A percentile compares a stretch with the other conserved stretches of the same genome.
Conservation (phyloP, 768 basidiomycete genomes). For the Naganishia vaughanmartiniae region DNA sequence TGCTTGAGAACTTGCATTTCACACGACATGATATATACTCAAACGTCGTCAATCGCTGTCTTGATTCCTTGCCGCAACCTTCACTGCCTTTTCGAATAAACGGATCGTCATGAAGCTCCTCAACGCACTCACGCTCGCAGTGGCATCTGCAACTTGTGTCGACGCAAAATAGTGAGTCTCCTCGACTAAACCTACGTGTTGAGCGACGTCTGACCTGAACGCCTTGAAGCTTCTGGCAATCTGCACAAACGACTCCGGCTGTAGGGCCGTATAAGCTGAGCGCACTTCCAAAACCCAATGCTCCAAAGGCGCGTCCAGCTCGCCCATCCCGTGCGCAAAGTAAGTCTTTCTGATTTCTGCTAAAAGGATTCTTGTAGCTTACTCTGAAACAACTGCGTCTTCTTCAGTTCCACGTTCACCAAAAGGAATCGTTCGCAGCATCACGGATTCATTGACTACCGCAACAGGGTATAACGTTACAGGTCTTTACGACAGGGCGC, state of each 20-base stretch:
- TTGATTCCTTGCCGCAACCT: background rate
- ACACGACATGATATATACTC: background rate
- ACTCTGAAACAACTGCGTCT: too few relatives aligned
- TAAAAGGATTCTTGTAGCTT: background rate
- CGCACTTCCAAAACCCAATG: background rate
- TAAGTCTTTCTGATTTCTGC: background rate
- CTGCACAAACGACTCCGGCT: background rate
- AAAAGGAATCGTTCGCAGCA: background rate
- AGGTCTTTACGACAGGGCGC: conserved; percentile 58
- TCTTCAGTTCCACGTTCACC: background rate
- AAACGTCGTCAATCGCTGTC: background rate
- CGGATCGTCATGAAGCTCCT: conserved; percentile 13
- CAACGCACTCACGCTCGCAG: conserved; percentile 3
- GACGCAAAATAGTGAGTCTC: conserved; percentile 13
- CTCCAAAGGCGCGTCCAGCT: background rate
- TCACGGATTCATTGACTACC: conserved; percentile 35
- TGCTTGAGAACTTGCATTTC: background rate
- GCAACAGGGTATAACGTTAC: conserved; percentile 54
- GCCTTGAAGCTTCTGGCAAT: background rate
- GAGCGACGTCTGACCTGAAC: background rate
- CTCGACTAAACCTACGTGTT: background rate
- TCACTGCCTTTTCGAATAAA: background rate
- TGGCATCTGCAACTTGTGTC: conserved; percentile 2
- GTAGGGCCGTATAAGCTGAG: background rate
- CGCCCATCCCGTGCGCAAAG: background rate